Evolutionary conservation across 2,329 filamentous ascomycete species (phyloP), one percentile per base, ranked within the genome.

Genomic region (Curvularia eragrostidis): DNA sequence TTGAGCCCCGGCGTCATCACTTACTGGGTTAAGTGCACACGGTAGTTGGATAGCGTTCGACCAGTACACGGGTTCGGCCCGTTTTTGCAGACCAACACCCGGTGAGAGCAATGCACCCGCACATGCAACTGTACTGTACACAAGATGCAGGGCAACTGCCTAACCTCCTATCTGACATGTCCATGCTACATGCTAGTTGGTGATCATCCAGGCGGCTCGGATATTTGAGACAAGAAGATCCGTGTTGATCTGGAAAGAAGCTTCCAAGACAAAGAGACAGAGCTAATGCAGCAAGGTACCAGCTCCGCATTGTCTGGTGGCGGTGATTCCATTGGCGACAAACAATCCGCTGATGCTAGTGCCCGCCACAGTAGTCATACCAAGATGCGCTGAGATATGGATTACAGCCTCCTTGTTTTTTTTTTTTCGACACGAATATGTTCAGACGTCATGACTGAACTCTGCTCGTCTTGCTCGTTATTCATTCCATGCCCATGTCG

Each of bases 11-110:
- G 30, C 15, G n/a, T 24, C 13, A 21, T 46, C 47, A 34, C 34
- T 39, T 39, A 26, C 23, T 23, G 34, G 28, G 46, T 15, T 13
- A 28, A 21, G 21, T n/a, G 21, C n/a, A 39, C 21, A 5, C 28
- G 43, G 43, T 46, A 46, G 15, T 13, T 43, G 41, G 18, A 41
- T 38, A 41, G 48, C 26, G 18, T 34, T 18, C 7, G 5, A 43
- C 15, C 15, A n/a, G 26, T 13, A 44, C 28, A 34, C 49, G 49
- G 26, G 48, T 18, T 46, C 41, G 50, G 50, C 30, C 50, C 50
- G 50, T 44, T 52, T 34, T 18, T 8, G n/a, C 30, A 41, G 7
- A 7, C 39, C 15, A 10, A 19, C 36, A 19, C 36, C 18, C 7
- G 41, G 41, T 8, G 26, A 26, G 21, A 24, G 39, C 21, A 42